Base-by-base conservation (phyloP, 129 eudicot species). In the Flaveria ramosissima region DNA sequence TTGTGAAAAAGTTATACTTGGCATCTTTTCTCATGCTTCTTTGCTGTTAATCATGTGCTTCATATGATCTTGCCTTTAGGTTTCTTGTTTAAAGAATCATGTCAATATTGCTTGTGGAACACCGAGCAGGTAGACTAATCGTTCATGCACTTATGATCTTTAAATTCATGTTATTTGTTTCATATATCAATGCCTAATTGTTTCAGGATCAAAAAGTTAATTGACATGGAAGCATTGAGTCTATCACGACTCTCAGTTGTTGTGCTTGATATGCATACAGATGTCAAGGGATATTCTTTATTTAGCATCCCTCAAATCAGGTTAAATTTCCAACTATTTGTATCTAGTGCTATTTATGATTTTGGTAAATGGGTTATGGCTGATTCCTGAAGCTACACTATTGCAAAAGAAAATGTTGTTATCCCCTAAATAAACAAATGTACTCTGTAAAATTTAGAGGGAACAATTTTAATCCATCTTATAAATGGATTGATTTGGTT, bases 271-370 rank as follows among this genome's bases (percentile, higher is more conserved):
- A 86, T 93, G 96, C 80, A 89, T 73, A 84, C 90, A 43, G 98
- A 93, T 82, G 93, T 86, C 17, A 93, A 93, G 84, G 98, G 98
- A 45, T 93, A 82, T 75, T 90, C 98, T 64, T 85, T 93, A 73
- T 82, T 93, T 75, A 85, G 85, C 69, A 93, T 93, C 78, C 98
- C 96, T 41, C 98, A 93, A 86, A 86, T 93, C 89, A 93, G 98
- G 98, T 93, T 56, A 52, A 82, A 45, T 70, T 77, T 61, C 62
- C 51, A 65, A 68, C 23, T 39, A 42, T 21, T 71, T 50, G n/a
- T 19, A 42, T 72, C 17, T 19, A 11, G 2, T 64, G 23, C 26
- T 39, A 56, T 70, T 70, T 47, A 64, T 16, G 1, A 64, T 64
- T 64, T 64, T 65, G 12, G 2, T 57, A 72, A 30, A 32, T 17